These are phyloP conservation scores for Rubia peregrina DNA, from an alignment of 305 asterid genomes.

Conservation along the genomic window DNA sequence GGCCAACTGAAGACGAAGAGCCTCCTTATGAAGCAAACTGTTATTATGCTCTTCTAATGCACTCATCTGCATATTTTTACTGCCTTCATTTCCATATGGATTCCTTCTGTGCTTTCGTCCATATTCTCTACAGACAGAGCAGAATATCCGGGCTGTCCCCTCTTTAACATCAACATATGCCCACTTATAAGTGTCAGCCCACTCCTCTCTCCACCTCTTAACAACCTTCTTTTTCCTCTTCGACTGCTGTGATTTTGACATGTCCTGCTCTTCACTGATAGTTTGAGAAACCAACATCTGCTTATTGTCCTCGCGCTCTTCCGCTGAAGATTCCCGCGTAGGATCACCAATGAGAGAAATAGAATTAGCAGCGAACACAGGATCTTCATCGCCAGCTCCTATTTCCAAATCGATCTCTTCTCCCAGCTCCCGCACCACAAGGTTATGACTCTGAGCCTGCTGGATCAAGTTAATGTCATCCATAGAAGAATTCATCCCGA, in stretches of 20 bases:
- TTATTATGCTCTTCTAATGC: conserved; percentile 98
- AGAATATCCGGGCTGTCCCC: conserved; percentile 92
- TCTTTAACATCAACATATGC: conserved; percentile 94
- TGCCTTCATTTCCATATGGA: conserved; percentile 99
- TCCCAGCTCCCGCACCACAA: conserved; percentile 73
- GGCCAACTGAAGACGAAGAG: conserved; percentile 91
- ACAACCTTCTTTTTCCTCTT: conserved; percentile 96
- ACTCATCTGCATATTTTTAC: conserved; percentile 99
- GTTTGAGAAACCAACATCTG: conserved; percentile 60
- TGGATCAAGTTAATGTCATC: conserved; percentile 94
- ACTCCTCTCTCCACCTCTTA: conserved; percentile 99
- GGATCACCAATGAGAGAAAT: conserved; percentile 60
- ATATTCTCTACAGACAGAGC: conserved; percentile 94
- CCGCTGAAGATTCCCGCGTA: conserved; percentile 70
- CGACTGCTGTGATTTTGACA: conserved; percentile 56
- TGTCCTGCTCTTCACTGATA: conserved; percentile 56
- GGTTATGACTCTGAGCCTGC: conserved; percentile 91
- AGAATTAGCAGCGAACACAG: conserved; percentile 58
- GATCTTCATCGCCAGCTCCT: conserved; percentile 85
- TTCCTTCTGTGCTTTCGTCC: conserved; percentile 98
- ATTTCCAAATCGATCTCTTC: conserved; percentile 97
- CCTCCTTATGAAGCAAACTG: conserved; percentile 98
- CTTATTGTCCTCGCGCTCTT: conserved; percentile 65
- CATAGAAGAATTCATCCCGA: conserved; percentile 80
- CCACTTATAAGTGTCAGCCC: conserved; percentile 99